Evolutionary conservation across 768 basidiomycete genomes (phyloP).

Genomic region (Tulasnella sp.): DNA sequence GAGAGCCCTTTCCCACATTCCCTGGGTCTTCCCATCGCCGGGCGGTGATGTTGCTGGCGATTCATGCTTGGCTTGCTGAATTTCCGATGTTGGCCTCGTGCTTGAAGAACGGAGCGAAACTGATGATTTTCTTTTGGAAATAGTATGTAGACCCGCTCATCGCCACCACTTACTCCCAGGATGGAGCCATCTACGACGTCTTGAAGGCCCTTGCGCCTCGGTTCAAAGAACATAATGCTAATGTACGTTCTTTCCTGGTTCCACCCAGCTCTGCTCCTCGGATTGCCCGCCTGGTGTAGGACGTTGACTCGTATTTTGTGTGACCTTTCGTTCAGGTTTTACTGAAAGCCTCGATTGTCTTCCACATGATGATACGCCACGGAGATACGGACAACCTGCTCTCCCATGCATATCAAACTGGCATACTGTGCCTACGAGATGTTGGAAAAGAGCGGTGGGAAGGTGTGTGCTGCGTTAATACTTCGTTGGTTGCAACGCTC

Average conservation of each 20-base stretch:
- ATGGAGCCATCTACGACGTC: conserved; percentile 89
- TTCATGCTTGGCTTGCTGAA: not conserved
- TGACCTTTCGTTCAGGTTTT: too few relatives aligned
- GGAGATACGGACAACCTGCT: conserved; percentile 95
- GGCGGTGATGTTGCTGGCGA: not conserved
- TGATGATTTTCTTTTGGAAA: not conserved
- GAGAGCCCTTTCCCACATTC: conserved; percentile 8
- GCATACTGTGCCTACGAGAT: conserved; percentile 76
- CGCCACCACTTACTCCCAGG: conserved; percentile 93
- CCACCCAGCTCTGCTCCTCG: not conserved
- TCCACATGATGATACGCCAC: conserved; percentile 95
- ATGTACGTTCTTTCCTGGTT: conserved; percentile 53
- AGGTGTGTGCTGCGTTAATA: conserved; percentile 56
- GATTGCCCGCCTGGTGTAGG: too few relatives aligned
- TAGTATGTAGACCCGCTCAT: conserved; percentile 97
- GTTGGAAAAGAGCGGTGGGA: conserved; percentile 84
- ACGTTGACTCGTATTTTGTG: too few relatives aligned
- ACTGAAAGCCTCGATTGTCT: conserved; percentile 94
- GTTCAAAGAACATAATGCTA: conserved; percentile 85
- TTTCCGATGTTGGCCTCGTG: not conserved
- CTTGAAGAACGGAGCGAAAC: not conserved
- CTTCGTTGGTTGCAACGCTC: conserved; percentile 26
- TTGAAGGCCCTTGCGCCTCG: conserved; percentile 81
- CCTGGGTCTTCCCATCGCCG: not conserved
- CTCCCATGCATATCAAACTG: conserved; percentile 71